Base-by-base conservation (phyloP, 805 yeast species). In the Nakazawaea ernobii region DNA sequence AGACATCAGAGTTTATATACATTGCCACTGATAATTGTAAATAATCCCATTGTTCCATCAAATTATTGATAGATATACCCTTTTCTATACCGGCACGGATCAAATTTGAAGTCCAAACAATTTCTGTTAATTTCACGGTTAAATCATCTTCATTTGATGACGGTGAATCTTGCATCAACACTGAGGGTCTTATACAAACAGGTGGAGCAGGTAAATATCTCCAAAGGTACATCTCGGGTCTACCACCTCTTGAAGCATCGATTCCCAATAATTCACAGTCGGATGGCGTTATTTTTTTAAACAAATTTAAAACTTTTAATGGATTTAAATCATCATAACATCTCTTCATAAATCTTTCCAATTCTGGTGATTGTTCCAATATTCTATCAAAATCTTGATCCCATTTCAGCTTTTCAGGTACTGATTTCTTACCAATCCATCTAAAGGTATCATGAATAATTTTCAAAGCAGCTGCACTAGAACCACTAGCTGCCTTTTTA, bases 21-120 rank as follows among this genome's bases (percentile, higher is more conserved):
- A 94, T 87, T 17, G 99, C 99, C 42, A 94, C 91, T 1, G 96
- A 86, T 45, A 94, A 73, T 67, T 94, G 99, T 54, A 94, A 69
- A 62, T 88, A 94, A 61, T 94, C 99, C 99, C 99, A 94, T 61
- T 94, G 99, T 60, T 92, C 98, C 97, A 94, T 91, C 67, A 94
- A 74, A 58, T 88, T 88, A 54, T 89, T 87, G 59, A 95, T 83
- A 13, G 97, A 81, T 52, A 92, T 87, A 50, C 99, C 99, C 62
- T 90, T 92, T 53, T 91, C 96, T 45, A 94, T 80, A 51, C 97
- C 99, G 0, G 97, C 96, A 55, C 89, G 79, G 57, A 94, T 94
- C 68, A 91, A 74, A 4, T 96, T 84, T n/a, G 94, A 84, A 1
- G 96, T 89, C 95, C 96, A 92, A 27, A 91, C 98, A 52, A 94